Evolutionary conservation across 2,329 filamentous ascomycete genomes (phyloP), one percentile per base, ranked within the genome.

Genomic region (Ascocoryne sarcoides): DNA sequence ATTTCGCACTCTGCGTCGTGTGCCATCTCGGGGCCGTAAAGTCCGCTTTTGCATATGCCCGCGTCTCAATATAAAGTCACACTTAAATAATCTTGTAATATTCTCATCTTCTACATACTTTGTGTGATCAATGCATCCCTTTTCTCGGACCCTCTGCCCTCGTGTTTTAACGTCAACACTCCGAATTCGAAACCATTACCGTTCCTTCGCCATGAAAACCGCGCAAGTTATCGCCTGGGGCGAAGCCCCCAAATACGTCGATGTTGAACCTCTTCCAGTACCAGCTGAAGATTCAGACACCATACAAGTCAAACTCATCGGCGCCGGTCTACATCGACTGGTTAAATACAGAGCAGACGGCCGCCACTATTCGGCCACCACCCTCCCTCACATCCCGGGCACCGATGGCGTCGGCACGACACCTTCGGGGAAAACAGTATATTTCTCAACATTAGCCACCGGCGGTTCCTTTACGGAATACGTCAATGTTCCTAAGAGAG

Each of bases 341-440:
- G 74, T 78, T 32, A 68, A 69, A 36, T 62, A 62, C 30, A 68
- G 73, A 20, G 74, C 73, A 14, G 47, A 65, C 1, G 74, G 75
- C 1, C 62, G 56, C n/a, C 75, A 78, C 58, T 78, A 75, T 60
- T 66, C 66, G 15, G 62, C 67, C 2, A 60, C 61, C 4, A 52
- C 53, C 0, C 65, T 73, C 0, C 75, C 73, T 1, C 70, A 76
- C 50, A 58, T 64, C 1, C 68, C 69, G 0, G 73, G 73, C 9
- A 59, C 68, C 10, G 74, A 78, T 50, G 73, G 71, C 42, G 67
- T 74, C 1, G 74, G 69, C 31, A 51, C 57, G 5, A 60, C 68
- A 38, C 51, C 62, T 1, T 68, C 67, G 0, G 68, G 69, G 29
- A 55, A 66, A 49, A 53, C 62, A 0, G 70, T 75, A 47, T 78